Evolutionary conservation across 2,329 filamentous ascomycete genomes (phyloP).

Genomic region (Claviceps fusiformis): DNA sequence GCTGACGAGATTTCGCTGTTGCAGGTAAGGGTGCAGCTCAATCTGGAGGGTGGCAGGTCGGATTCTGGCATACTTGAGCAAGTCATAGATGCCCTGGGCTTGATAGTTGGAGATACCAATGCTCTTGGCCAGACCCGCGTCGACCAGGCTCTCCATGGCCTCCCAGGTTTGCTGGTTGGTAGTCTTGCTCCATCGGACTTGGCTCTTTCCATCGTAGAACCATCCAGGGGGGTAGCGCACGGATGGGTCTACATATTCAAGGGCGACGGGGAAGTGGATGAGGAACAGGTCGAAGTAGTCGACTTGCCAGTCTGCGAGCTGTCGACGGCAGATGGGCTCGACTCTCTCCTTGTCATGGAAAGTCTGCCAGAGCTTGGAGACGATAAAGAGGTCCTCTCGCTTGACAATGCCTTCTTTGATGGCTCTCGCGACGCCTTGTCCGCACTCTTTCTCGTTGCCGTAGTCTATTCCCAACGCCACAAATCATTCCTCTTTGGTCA

Average conservation of each 20-base stretch:
- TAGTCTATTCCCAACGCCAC: slow-evolving; percentile 38
- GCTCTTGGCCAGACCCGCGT: slow-evolving; percentile 51
- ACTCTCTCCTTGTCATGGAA: slow-evolving; percentile 75
- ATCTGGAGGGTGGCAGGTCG: slow-evolving; percentile 69
- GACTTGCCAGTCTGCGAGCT: slow-evolving; percentile 69
- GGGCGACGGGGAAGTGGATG: slow-evolving; percentile 77
- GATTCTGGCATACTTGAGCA: slow-evolving; percentile 64
- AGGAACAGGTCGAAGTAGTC: slow-evolving; percentile 88
- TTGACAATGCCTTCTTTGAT: slow-evolving; percentile 71
- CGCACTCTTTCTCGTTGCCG: slow-evolving; percentile 68
- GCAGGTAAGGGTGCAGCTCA: slow-evolving; percentile 82
- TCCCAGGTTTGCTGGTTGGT: slow-evolving; percentile 71
- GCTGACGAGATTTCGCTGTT: slow-evolving; percentile 57
- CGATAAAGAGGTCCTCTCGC: slow-evolving; percentile 80
- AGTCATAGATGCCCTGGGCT: slow-evolving; percentile 61
- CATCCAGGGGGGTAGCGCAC: slow-evolving; percentile 72
- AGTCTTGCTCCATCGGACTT: slow-evolving; percentile 52
- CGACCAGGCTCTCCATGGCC: slow-evolving; percentile 64
- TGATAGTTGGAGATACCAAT: slow-evolving; percentile 82
- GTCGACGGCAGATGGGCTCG: slow-evolving; percentile 59
- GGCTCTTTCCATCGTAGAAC: slow-evolving; percentile 49
- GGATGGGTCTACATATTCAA: slow-evolving; percentile 71
- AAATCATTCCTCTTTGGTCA: background rate
- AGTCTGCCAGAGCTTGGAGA: slow-evolving; percentile 86
- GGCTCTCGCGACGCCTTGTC: slow-evolving; percentile 63